Percentiles rank a stretch among this genome's conserved stretches.
These are phyloP conservation scores for Botrytis fragariae DNA, from an alignment of 2,329 filamentous ascomycete species.

Conservation along the genomic window DNA sequence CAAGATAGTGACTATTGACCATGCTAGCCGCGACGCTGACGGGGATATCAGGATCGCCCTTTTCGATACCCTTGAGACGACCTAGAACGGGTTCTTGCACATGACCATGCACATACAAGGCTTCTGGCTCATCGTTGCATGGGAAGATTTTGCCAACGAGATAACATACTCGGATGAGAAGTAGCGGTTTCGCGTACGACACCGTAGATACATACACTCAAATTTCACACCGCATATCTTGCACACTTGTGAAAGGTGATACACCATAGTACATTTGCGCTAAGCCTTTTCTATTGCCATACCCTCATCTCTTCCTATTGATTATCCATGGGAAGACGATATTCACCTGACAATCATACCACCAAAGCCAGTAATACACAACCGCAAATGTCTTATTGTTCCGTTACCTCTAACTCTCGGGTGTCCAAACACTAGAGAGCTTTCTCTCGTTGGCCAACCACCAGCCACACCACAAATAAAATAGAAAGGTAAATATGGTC, in stretches of 20 bases:
- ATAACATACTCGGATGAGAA: background rate
- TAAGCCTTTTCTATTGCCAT: background rate
- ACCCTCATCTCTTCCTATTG: no score
- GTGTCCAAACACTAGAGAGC: background rate
- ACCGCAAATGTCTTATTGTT: background rate
- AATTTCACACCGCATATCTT: background rate
- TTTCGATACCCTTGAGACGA: background rate
- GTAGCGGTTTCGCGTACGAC: background rate
- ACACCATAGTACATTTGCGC: background rate
- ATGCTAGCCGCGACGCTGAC: constrained; percentile 1
- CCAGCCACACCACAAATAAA: background rate
- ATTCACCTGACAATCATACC: background rate
- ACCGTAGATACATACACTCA: background rate
- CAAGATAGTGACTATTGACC: background rate
- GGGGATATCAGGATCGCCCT: background rate
- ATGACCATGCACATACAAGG: background rate
- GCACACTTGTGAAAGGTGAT: background rate
- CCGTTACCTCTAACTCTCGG: background rate
- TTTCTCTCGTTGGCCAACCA: background rate
- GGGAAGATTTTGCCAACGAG: background rate
- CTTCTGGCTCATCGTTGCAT: background rate
- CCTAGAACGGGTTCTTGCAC: background rate
- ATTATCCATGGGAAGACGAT: background rate
- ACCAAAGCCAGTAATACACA: background rate
- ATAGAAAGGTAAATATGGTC: background rate